phyloP scores from a whole-genome alignment of 2,329 filamentous ascomycete genomes.

The Alternaria brassicicola region DNA sequence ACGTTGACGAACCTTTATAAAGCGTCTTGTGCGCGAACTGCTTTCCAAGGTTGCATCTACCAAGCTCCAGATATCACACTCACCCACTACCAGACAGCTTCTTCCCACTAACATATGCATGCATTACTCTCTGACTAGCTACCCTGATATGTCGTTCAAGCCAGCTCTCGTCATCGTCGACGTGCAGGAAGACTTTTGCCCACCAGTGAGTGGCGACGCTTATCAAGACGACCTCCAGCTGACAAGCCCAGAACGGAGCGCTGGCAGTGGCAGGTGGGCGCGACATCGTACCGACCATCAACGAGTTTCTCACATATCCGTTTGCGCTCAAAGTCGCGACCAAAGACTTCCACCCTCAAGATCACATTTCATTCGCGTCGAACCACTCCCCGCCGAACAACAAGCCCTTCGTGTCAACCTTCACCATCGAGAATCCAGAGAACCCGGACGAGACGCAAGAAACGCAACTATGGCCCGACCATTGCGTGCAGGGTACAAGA shows the following conservation, averaged over 20 bases:
- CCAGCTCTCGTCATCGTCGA: slow-evolving; percentile 79
- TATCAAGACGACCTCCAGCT: slow-evolving; percentile 5
- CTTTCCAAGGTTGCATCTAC: background rate
- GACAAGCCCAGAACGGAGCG: slow-evolving; percentile 71
- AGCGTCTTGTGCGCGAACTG: background rate
- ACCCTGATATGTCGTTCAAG: slow-evolving; percentile 37
- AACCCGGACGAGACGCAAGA: slow-evolving; percentile 67
- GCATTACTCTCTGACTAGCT: background rate
- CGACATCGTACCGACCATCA: slow-evolving; percentile 72
- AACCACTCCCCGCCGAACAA: slow-evolving; percentile 72
- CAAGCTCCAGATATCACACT: background rate
- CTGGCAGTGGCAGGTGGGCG: slow-evolving; percentile 80
- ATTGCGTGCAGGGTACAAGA: slow-evolving; percentile 78
- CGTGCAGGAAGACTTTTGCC: slow-evolving; percentile 94
- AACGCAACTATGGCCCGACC: slow-evolving; percentile 83
- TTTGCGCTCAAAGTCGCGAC: slow-evolving; percentile 81
- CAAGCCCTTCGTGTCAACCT: slow-evolving; percentile 68
- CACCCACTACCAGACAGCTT: background rate
- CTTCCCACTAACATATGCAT: background rate
- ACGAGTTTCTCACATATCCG: slow-evolving; percentile 72
- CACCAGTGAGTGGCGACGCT: slow-evolving; percentile 66
- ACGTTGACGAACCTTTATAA: slow-evolving; percentile 1
- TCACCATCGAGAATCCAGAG: slow-evolving; percentile 69
- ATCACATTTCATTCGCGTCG: slow-evolving; percentile 86
- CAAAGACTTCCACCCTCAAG: slow-evolving; percentile 85